phyloP scores from a whole-genome alignment of 2,329 filamentous ascomycete genomes.

The Trichoderma harzianum region DNA sequence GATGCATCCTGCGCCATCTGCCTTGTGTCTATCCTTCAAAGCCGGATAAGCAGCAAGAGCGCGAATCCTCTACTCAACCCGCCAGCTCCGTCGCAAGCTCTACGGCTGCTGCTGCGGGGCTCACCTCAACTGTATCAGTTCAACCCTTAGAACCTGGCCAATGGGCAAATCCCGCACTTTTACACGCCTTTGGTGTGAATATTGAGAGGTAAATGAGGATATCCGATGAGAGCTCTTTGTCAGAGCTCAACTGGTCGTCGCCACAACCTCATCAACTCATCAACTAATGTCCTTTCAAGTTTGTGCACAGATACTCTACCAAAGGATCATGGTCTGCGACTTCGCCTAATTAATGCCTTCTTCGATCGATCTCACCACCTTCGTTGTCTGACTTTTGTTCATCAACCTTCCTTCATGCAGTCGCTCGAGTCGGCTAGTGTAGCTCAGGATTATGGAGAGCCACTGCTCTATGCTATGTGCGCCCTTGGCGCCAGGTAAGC shows the following conservation, averaged over 20 bases:
- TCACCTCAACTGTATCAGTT: not conserved
- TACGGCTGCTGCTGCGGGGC: not conserved
- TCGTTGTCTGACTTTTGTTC: constrained; percentile 25
- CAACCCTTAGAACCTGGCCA: not conserved
- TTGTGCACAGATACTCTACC: constrained; percentile 22
- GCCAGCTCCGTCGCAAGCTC: constrained; percentile 15
- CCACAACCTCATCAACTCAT: not conserved
- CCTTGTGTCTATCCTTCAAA: constrained; percentile 23
- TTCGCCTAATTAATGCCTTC: constrained; percentile 21
- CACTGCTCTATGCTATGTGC: constrained; percentile 26
- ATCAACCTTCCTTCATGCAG: constrained; percentile 26
- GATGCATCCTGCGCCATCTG: constrained; percentile 25
- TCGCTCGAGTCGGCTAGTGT: constrained; percentile 23
- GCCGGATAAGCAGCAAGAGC: constrained; percentile 15
- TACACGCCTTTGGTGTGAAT: constrained; percentile 11
- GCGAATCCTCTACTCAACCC: constrained; percentile 12
- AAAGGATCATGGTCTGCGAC: constrained; percentile 19
- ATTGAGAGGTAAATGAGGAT: constrained; percentile 7
- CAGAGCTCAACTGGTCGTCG: not conserved
- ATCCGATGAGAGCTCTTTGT: not conserved
- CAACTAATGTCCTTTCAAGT: not conserved
- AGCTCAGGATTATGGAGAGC: constrained; percentile 24
- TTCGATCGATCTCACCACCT: constrained; percentile 26
- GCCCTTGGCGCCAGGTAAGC: constrained; percentile 26
- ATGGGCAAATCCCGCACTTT: not conserved